Percentiles rank a stretch among this genome's conserved stretches.
phyloP scores from a whole-genome alignment of 306 rosid genomes.

The Arachis hypogaea region DNA sequence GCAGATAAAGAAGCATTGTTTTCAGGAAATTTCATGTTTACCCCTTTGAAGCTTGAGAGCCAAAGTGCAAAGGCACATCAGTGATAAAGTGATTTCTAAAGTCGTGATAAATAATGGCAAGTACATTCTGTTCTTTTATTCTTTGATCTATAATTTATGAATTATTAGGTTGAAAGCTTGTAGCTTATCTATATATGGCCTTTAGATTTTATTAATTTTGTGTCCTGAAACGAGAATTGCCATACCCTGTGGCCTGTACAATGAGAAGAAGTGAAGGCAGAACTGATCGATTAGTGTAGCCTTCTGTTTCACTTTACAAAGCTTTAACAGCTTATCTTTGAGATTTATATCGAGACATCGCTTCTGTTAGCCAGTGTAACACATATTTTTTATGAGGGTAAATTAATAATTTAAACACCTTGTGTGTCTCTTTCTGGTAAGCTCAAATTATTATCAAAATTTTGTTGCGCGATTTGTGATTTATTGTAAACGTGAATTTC shows the following conservation, averaged over 20 bases:
- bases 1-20: conserved; percentile 83
- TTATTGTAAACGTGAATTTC: background rate
- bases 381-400: background rate
- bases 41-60: conserved; percentile 58
- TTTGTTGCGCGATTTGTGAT: background rate
- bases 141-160: background rate
- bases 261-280: conserved; percentile 2
- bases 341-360: background rate
- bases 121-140: conserved; percentile 7
- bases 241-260: conserved; percentile 24
- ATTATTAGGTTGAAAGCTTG: conserved; percentile 30
- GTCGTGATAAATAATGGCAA: background rate
- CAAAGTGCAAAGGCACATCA: conserved; percentile 34
- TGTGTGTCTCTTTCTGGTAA: background rate
- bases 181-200: conserved; percentile 12
- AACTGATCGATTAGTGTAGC: conserved; percentile 16
- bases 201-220: conserved; percentile 32
- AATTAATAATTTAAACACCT: background rate
- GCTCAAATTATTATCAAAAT: background rate
- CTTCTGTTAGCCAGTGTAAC: background rate
- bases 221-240: conserved; percentile 6
- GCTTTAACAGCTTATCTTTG: conserved; percentile 8
- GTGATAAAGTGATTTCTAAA: conserved; percentile 34
- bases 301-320: background rate
- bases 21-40: conserved; percentile 84